Evolutionary conservation across 805 yeast species (phyloP).

Genomic region (Metschnikowia peoriensis): DNA sequence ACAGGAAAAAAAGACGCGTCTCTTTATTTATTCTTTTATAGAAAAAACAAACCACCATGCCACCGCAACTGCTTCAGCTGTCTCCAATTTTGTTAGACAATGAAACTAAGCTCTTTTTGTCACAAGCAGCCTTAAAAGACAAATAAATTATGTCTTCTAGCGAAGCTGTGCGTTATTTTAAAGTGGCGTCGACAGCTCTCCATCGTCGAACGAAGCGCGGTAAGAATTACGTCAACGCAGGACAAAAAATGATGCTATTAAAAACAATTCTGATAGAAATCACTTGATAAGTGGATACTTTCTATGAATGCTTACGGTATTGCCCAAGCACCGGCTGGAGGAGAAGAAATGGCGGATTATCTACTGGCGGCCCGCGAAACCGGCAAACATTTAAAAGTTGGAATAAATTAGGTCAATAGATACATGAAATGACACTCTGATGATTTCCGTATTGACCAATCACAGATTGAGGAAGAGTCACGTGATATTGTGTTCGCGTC

Average conservation of each 20-base stretch:
- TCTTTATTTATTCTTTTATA: neutral
- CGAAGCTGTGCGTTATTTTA: neutral
- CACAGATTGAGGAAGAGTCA: too few species aligned
- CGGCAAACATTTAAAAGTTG: neutral
- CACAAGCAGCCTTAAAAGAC: neutral
- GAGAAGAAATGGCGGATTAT: neutral
- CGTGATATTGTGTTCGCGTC: too few species aligned
- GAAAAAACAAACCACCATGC: neutral
- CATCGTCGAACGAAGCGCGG: neutral
- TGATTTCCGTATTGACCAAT: too few species aligned
- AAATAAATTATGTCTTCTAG: neutral
- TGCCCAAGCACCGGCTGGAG: neutral
- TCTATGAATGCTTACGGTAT: neutral
- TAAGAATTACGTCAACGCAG: neutral
- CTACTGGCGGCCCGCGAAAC: neutral
- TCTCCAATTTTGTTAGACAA: neutral
- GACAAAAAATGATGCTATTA: neutral
- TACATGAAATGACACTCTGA: too few species aligned
- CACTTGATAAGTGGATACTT: neutral
- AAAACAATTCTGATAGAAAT: too few species aligned
- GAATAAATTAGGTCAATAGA: neutral
- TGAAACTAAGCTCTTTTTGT: neutral
- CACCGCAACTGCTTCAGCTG: neutral
- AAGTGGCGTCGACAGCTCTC: neutral
- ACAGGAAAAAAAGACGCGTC: neutral